phyloP scores from a whole-genome alignment of 2,329 filamentous ascomycete genomes.

The Aspergillus nomiae region DNA sequence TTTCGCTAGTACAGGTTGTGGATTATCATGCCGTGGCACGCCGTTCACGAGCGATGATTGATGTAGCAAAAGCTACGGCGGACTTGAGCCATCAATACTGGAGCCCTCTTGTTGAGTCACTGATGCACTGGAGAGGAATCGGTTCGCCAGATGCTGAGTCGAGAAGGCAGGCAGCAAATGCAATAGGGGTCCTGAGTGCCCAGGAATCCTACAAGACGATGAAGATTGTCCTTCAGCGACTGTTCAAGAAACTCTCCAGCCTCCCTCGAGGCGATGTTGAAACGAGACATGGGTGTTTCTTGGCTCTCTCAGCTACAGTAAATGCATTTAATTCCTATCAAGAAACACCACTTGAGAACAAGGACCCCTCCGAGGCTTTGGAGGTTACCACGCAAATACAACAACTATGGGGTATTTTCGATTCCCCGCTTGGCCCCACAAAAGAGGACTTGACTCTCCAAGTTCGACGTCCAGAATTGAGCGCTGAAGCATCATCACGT shows the following conservation, averaged over 20 bases:
- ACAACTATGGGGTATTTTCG: conserved; percentile 42
- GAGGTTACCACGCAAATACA: conserved; percentile 32
- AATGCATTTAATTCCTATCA: conserved; percentile 33
- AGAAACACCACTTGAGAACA: conserved; percentile 16
- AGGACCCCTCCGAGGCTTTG: conserved; percentile 24
- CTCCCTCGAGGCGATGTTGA: conserved; percentile 44
- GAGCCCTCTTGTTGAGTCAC: conserved; percentile 66
- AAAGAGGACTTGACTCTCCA: conserved; percentile 44
- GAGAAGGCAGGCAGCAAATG: conserved; percentile 69
- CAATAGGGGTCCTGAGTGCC: conserved; percentile 59
- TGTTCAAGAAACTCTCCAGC: conserved; percentile 37
- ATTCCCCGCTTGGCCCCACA: conserved; percentile 33
- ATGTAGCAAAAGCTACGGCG: conserved; percentile 72
- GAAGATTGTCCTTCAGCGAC: conserved; percentile 32
- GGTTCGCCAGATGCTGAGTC: conserved; percentile 74
- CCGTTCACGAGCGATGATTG: conserved; percentile 76
- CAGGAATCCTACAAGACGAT: conserved; percentile 36
- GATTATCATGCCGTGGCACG: conserved; percentile 93
- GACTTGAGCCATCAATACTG: conserved; percentile 67
- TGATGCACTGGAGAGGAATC: conserved; percentile 87
- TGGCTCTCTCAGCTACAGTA: conserved; percentile 43
- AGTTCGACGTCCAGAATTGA: conserved; percentile 43
- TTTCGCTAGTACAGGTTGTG: conserved; percentile 81
- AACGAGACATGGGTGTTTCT: conserved; percentile 46
- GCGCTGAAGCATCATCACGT: conserved; percentile 43